Evolutionary conservation across 2,329 filamentous ascomycete species (phyloP).

Genomic region (Thermochaetoides dissita): DNA sequence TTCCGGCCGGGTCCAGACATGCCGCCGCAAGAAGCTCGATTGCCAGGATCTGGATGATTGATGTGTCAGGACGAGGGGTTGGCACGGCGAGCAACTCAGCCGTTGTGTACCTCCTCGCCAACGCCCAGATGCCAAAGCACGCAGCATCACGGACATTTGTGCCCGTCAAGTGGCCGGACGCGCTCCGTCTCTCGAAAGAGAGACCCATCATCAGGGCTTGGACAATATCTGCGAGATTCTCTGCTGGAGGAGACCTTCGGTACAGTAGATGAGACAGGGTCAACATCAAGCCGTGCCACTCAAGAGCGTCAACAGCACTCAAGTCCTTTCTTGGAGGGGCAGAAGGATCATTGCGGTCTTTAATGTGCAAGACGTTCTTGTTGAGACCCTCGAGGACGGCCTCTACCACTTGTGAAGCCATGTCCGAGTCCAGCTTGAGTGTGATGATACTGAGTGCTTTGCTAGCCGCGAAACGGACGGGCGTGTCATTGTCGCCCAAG

Average conservation of each 20-base stretch:
- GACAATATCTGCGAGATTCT: slow-evolving; percentile 58
- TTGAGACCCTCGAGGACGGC: slow-evolving; percentile 62
- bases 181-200: slow-evolving; percentile 75
- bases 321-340: slow-evolving; percentile 41
- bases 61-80: slow-evolving; percentile 26
- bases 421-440: slow-evolving; percentile 60
- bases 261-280: slow-evolving; percentile 80
- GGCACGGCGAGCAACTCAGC: slow-evolving; percentile 56
- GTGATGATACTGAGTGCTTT: slow-evolving; percentile 85
- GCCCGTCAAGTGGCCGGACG: slow-evolving; percentile 72
- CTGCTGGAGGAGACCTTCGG: slow-evolving; percentile 60
- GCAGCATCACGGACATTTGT: slow-evolving; percentile 89
- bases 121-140: slow-evolving; percentile 89
- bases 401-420: slow-evolving; percentile 78
- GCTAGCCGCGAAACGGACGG: slow-evolving; percentile 77
- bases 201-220: slow-evolving; percentile 66
- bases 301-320: slow-evolving; percentile 61
- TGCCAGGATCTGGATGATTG: slow-evolving; percentile 63
- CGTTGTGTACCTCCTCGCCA: slow-evolving; percentile 77
- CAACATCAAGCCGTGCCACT: slow-evolving; percentile 86
- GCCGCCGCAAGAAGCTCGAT: slow-evolving; percentile 69
- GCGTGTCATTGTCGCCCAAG: slow-evolving; percentile 77
- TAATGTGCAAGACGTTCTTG: slow-evolving; percentile 41
- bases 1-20: slow-evolving; percentile 78
- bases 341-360: slow-evolving; percentile 21